A percentile compares a stretch with the other conserved stretches of the same genome.
These are phyloP conservation scores for Aspergillus arachidicola DNA, from an alignment of 2,329 filamentous ascomycete species.

Conservation along the genomic window DNA sequence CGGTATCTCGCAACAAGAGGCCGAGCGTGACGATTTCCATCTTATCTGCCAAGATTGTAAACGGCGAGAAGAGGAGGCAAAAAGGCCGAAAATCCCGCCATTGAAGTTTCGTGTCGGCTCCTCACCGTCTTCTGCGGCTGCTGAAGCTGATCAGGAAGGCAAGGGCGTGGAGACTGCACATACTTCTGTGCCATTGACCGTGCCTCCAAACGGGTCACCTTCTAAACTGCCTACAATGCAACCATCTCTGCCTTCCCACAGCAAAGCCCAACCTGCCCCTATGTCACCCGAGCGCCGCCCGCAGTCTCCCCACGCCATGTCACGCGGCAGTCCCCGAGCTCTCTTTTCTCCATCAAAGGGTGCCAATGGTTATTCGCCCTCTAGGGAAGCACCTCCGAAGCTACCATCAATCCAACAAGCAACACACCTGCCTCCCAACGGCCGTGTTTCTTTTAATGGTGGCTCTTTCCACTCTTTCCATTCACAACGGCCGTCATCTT, in stretches of 20 bases:
- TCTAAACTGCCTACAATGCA: conserved; percentile 22
- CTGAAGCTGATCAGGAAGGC: conserved; percentile 22
- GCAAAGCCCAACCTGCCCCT: conserved; percentile 15
- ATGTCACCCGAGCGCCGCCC: conserved; percentile 35
- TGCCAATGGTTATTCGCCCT: conserved; percentile 31
- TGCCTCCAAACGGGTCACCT: conserved; percentile 25
- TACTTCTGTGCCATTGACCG: conserved; percentile 21
- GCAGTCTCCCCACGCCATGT: conserved; percentile 25
- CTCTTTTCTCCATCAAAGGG: conserved; percentile 38
- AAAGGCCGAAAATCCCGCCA: conserved; percentile 63
- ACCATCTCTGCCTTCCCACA: conserved; percentile 17
- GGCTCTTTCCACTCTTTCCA: conserved; percentile 39
- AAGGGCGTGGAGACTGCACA: conserved; percentile 20
- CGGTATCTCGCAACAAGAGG: conserved; percentile 74
- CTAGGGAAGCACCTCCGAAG: conserved; percentile 27
- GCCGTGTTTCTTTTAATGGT: conserved; percentile 18
- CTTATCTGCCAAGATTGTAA: conserved; percentile 82
- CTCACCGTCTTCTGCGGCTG: conserved; percentile 43
- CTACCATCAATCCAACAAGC: conserved; percentile 31
- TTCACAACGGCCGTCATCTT: conserved; percentile 44
- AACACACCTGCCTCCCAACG: conserved; percentile 33
- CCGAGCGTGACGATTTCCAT: conserved; percentile 82
- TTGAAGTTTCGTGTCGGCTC: conserved; percentile 60
- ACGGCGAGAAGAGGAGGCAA: conserved; percentile 64
- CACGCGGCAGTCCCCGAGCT: conserved; percentile 31